phyloP scores from a whole-genome alignment of 2,329 filamentous ascomycete species.

The Clonostachys rosea region DNA sequence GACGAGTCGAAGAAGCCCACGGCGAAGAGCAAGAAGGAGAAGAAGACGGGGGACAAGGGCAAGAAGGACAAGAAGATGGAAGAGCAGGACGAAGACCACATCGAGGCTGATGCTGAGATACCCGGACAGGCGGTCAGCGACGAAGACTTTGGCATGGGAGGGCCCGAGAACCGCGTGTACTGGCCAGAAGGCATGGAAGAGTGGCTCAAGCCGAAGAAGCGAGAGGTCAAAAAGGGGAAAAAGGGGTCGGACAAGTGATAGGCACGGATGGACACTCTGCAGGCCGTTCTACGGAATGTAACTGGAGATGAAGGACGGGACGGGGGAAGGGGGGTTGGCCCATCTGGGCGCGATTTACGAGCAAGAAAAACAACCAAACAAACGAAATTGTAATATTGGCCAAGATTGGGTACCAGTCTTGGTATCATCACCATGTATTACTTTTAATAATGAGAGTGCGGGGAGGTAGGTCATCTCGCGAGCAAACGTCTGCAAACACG shows the following conservation, averaged over 20 bases:
- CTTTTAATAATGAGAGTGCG: no score
- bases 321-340: no score
- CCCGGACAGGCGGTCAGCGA: slow-evolving; percentile 46
- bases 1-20: slow-evolving; percentile 61
- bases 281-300: no score
- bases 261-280: no score
- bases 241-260: slow-evolving; percentile 20
- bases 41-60: slow-evolving; percentile 25
- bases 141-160: slow-evolving; percentile 82
- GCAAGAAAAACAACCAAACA: no score
- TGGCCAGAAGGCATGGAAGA: slow-evolving; percentile 90
- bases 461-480: no score
- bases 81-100: slow-evolving; percentile 16
- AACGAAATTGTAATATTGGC: no score
- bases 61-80: slow-evolving; percentile 3
- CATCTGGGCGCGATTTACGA: no score
- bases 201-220: slow-evolving; percentile 80
- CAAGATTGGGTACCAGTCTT: no score
- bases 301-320: no score
- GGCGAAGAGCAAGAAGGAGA: slow-evolving; percentile 29
- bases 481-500: no score
- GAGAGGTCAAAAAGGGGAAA: slow-evolving; percentile 53
- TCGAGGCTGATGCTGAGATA: slow-evolving; percentile 30
- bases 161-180: slow-evolving; percentile 75
- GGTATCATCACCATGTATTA: no score